These are phyloP conservation scores for Digitaria exilis DNA, from an alignment of 202 grass and related monocot genomes.

Conservation along the genomic window DNA sequence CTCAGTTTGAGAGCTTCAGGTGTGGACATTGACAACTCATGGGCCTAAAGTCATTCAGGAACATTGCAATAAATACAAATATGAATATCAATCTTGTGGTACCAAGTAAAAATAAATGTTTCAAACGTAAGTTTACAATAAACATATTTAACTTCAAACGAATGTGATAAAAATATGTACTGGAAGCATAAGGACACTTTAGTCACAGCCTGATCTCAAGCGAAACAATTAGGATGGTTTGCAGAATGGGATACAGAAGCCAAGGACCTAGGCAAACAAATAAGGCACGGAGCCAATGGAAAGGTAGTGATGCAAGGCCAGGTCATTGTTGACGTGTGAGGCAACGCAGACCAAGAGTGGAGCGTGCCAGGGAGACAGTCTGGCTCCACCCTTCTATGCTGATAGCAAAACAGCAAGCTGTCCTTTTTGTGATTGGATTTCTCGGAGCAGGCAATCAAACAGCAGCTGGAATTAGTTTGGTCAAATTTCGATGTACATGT, in stretches of 20 bases:
- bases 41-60: conserved; percentile 26
- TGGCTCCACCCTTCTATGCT: background rate
- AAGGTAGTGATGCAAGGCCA: background rate
- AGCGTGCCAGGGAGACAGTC: background rate
- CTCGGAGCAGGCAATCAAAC: background rate
- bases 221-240: background rate
- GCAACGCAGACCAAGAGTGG: background rate
- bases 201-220: conserved; percentile 6
- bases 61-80: conserved; percentile 35
- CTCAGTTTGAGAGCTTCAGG: conserved; percentile 46
- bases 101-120: background rate
- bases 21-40: conserved; percentile 23
- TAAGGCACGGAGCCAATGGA: background rate
- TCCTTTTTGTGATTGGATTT: background rate
- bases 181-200: conserved; percentile 15
- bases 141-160: background rate
- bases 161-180: background rate
- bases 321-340: background rate
- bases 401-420: background rate
- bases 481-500: background rate
- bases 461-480: background rate
- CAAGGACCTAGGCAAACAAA: background rate
- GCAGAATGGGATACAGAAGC: background rate
- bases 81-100: background rate
- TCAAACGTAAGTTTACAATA: background rate